These are phyloP conservation scores for Trametes cingulata DNA, from an alignment of 768 basidiomycete species.

Conservation along the genomic window DNA sequence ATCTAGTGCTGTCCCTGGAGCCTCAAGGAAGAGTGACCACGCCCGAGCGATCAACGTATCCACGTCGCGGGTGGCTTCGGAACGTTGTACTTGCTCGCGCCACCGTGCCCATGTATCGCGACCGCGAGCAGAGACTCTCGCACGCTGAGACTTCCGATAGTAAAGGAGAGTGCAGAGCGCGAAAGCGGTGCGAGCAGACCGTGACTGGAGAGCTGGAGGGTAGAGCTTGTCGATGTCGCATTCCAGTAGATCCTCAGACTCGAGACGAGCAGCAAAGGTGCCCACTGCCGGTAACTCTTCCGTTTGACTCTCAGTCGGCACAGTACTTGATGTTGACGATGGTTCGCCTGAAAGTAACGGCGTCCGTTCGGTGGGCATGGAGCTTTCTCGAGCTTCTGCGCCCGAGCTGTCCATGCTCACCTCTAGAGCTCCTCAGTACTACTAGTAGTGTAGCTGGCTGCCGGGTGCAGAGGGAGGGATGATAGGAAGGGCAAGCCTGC, in stretches of 20 bases:
- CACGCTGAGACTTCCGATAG: conserved; percentile 11
- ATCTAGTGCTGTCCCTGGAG: conserved; percentile 41
- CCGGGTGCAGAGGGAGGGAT: no score
- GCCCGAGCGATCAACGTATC: conserved; percentile 37
- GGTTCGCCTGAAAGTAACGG: conserved; percentile 12
- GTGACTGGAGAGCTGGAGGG: conserved; percentile 6
- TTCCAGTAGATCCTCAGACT: conserved; percentile 11
- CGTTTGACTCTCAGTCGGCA: neutral
- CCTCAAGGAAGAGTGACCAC: conserved; percentile 47
- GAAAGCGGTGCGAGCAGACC: conserved; percentile 23
- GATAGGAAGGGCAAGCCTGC: no score
- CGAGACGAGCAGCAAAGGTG: conserved; percentile 19
- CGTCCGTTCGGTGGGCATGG: conserved; percentile 21
- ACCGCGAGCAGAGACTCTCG: neutral
- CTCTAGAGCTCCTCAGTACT: no score
- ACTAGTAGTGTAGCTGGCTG: no score
- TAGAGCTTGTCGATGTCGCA: conserved; percentile 15
- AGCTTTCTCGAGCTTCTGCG: no score
- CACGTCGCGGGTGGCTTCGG: conserved; percentile 32
- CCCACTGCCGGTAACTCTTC: conserved; percentile 14
- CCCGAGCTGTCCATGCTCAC: neutral
- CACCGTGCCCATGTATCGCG: conserved; percentile 47
- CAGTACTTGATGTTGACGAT: no score
- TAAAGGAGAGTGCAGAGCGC: conserved; percentile 28
- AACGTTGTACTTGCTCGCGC: conserved; percentile 33